A percentile compares a stretch with the other conserved stretches of the same genome.
Evolutionary conservation across 495 filamentous ascomycete species (phyloP).

Genomic region (Hypoxylon fragiforme): DNA sequence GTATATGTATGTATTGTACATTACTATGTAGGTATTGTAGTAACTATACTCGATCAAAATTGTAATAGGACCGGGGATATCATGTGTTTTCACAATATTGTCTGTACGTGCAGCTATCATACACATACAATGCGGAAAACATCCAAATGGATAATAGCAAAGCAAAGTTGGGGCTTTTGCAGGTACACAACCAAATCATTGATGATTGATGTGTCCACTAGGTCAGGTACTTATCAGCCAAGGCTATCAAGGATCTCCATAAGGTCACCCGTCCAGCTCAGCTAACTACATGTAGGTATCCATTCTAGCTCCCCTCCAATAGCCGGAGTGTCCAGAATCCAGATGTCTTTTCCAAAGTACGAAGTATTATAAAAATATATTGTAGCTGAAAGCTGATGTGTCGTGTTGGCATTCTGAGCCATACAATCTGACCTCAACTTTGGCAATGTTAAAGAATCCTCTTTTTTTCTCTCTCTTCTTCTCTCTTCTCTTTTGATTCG

Average conservation of each 20-base stretch:
- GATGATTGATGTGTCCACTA: too few species aligned
- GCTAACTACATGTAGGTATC: too few species aligned
- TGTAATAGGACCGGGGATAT: neutral
- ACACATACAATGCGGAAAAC: neutral
- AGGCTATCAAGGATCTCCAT: too few species aligned
- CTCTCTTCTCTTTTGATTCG: neutral
- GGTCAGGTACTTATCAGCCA: too few species aligned
- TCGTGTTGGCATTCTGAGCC: conserved; percentile 7
- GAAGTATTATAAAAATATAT: neutral
- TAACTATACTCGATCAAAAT: neutral
- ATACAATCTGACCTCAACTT: neutral
- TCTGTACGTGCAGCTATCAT: neutral
- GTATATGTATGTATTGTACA: neutral
- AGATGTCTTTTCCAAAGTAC: too few species aligned
- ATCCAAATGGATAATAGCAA: neutral
- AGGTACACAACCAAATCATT: too few species aligned
- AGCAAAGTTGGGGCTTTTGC: neutral
- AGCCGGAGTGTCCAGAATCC: too few species aligned
- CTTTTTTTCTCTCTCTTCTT: neutral
- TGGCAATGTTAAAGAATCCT: neutral
- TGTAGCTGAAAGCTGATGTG: neutral
- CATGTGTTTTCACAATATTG: neutral
- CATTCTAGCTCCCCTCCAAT: too few species aligned
- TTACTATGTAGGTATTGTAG: neutral
- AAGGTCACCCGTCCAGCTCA: too few species aligned